Evolutionary conservation across 140 eudicot species (phyloP), one percentile per base, ranked within the genome.

Genomic region (Anethum foeniculum): DNA sequence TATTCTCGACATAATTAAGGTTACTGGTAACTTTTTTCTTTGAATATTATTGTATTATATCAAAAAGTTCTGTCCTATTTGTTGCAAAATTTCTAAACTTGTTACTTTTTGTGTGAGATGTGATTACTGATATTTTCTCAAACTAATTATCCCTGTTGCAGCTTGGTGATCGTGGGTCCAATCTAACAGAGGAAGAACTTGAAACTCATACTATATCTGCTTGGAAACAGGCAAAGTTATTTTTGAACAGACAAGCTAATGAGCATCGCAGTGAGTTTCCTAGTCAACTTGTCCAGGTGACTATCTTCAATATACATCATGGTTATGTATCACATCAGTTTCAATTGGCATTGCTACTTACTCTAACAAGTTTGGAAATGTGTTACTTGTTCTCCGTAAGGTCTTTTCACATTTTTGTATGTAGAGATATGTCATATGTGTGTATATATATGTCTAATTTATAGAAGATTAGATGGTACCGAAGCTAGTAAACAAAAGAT

Each of bases 181-280:
- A 90, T 88, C 80, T 94, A 83, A 94, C 98, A 65, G 98, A 92
- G 83, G 98, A 94, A 89, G 98, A 94, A 85, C 97, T 94, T 34
- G 97, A 92, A 83, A 94, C 94, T 16, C 98, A 94, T 86, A 94
- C 98, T 25, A 92, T 94, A 85, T 90, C 91, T 84, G 98, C 97
- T 38, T 94, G 98, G 98, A 94, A 94, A 89, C 97, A 94, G 83
- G 94, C 93, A 43, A 94, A 94, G 64, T 80, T 83, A 77, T 91
- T 85, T 82, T 75, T 89, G 72, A 89, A 67, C 44, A 89, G 90
- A 88, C 97, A 92, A 88, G 71, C 81, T 77, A 86, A 73, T 81
- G 93, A 90, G 52, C 93, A 80, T 82, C 93, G 86, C 58, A 84
- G 90, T 72, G 64, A 77, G 39, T 82, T 80, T 81, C 51, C 93